Base-by-base conservation (phyloP, 1,284 basidiomycete genomes). In the Ceratobasidium sp. region DNA sequence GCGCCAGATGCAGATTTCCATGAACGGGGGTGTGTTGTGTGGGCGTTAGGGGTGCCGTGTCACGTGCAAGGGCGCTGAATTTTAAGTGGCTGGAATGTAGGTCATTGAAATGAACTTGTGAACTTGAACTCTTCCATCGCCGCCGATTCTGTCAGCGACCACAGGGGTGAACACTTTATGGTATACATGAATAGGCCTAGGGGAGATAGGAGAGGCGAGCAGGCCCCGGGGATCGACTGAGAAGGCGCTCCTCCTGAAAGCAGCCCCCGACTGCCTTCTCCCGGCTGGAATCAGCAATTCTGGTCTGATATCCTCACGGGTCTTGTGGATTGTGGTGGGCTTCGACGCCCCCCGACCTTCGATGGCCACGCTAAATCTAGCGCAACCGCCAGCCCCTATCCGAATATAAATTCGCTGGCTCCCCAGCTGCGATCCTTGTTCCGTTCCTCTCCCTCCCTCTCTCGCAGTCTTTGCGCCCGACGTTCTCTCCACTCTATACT, bases 1-100 rank as follows among this genome's bases (percentile, higher is more conserved):
- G 20, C 71, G 59, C n/a, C 71, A 74, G 33, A 74, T 74, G 71
- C 59, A 74, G 59, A 62, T 74, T 27, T 44, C 59, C 12, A 74
- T 64, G 69, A 71, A 71, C 33, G 59, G 71, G 8, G 71, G 71
- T 44, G 71, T 64, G 46, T 59, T 64, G 71, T 50, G 71, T 41
- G 46, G 59, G 55, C 71, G 44, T 48, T 74, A 62, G 59, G 18
- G 20, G 14, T 1, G n/a, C 23, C 18, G 23, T 23, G 30, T 71
- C 69, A 71, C 69, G 71, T 74, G 71, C 27, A 46, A n/a, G n/a
- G n/a, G n/a, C n/a, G n/a, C n/a, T n/a, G n/a, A n/a, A n/a, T n/a
- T n/a, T n/a, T n/a, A n/a, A n/a, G n/a, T n/a, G 18, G 38, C 7
- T 48, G 46, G 46, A 66, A 44, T 50, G 14, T 66, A 18, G 65